These are phyloP conservation scores for Coemansia sp. DNA, from an alignment of 192 early-diverging fungal species.

Conservation along the genomic window DNA sequence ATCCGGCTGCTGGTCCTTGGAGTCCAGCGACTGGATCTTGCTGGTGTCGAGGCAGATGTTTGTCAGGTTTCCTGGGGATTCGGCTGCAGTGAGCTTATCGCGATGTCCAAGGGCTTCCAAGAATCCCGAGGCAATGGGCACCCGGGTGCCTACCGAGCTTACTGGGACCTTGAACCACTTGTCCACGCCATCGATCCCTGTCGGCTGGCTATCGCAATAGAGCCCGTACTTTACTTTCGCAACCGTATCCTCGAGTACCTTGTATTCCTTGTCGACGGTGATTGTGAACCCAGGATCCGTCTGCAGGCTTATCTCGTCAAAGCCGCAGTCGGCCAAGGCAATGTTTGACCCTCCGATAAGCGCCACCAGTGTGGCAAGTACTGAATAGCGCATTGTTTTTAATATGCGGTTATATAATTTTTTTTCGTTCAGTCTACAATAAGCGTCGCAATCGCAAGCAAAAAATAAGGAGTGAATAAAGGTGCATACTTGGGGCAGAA, in stretches of 20 bases:
- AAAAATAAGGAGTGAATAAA: background rate
- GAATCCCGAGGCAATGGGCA: conserved; percentile 39
- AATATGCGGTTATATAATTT: background rate
- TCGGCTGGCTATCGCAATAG: conserved; percentile 43
- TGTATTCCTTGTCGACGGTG: conserved; percentile 44
- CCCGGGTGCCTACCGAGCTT: conserved; percentile 24
- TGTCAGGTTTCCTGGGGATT: conserved; percentile 24
- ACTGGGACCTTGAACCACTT: conserved; percentile 53
- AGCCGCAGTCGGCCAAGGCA: conserved; percentile 25
- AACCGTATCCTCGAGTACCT: conserved; percentile 38
- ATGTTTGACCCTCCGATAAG: conserved; percentile 2
- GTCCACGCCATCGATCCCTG: conserved; percentile 24
- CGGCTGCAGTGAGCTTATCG: conserved; percentile 17
- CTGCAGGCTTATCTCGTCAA: conserved; percentile 21
- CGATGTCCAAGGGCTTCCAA: conserved; percentile 38
- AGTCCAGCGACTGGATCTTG: conserved; percentile 19
- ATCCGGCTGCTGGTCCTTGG: background rate
- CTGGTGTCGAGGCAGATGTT: conserved; percentile 37
- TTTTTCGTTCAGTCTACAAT: background rate
- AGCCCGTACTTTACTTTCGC: conserved; percentile 39
- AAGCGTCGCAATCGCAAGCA: background rate
- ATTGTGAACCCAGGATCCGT: conserved; percentile 48
- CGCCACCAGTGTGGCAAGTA: background rate
- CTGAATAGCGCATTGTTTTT: background rate
- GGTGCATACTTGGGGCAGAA: too few species aligned